Percentiles rank a stretch among this genome's conserved stretches.
These are phyloP conservation scores for Guyanaporus albipodus DNA, from an alignment of 768 basidiomycete genomes.

Conservation along the genomic window DNA sequence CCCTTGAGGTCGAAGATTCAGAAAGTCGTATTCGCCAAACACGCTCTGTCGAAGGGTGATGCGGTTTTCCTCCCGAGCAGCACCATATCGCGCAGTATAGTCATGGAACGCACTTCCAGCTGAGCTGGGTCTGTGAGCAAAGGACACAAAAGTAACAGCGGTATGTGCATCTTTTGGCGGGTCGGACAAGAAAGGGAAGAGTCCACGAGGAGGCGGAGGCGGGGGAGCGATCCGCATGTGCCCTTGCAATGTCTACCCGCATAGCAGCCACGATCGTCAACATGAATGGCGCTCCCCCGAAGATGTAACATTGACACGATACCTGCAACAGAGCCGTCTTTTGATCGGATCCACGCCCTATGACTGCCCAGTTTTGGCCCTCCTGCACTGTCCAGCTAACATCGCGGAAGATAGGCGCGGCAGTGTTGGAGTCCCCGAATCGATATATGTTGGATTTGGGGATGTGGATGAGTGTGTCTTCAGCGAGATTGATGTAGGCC, in stretches of 20 bases:
- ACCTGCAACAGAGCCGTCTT: slow-evolving; percentile 67
- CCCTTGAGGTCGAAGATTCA: slow-evolving; percentile 25
- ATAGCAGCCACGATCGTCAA: neutral
- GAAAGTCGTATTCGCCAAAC: slow-evolving; percentile 48
- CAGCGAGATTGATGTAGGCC: slow-evolving; percentile 2
- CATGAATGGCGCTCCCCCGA: neutral
- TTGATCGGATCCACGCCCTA: slow-evolving; percentile 61
- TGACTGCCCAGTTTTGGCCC: slow-evolving; percentile 71
- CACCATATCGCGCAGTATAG: slow-evolving; percentile 89
- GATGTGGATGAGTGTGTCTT: slow-evolving; percentile 35
- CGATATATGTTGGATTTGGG: slow-evolving; percentile 51
- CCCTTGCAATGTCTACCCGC: slow-evolving; percentile 61
- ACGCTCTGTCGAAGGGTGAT: slow-evolving; percentile 72
- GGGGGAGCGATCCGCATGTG: slow-evolving; percentile 66
- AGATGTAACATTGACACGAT: neutral
- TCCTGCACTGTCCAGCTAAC: slow-evolving; percentile 58
- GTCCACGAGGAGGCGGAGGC: slow-evolving; percentile 56
- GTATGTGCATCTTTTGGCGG: slow-evolving; percentile 44
- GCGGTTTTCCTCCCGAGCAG: slow-evolving; percentile 79
- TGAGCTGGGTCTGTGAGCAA: slow-evolving; percentile 55
- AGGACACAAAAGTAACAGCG: slow-evolving; percentile 57
- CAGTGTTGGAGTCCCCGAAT: slow-evolving; percentile 51
- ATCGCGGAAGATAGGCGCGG: slow-evolving; percentile 46
- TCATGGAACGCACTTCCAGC: slow-evolving; percentile 81
- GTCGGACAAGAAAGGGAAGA: slow-evolving; percentile 69